Conservation (phyloP, 805 yeast genomes). For the Lipomyces japonicus region DNA sequence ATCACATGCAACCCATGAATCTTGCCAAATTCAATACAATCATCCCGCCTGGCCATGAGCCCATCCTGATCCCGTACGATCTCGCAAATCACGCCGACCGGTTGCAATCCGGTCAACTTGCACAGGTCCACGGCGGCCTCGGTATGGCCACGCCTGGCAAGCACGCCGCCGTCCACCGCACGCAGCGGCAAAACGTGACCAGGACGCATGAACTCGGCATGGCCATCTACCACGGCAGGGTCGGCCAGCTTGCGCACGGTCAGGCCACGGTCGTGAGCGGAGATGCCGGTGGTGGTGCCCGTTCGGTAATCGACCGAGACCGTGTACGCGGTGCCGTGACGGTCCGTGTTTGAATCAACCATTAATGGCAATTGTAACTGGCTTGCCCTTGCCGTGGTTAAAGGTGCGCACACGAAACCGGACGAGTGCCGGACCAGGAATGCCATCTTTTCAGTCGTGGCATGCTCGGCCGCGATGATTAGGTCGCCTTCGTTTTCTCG, state of each 20-base stretch:
- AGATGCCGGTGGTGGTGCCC: slow-evolving; percentile 95
- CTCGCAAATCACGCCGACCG: slow-evolving; percentile 92
- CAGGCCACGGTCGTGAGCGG: slow-evolving; percentile 87
- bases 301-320: slow-evolving; percentile 80
- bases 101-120: slow-evolving; percentile 66
- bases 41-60: slow-evolving; percentile 87
- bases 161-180: slow-evolving; percentile 80
- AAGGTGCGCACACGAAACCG: slow-evolving; percentile 92
- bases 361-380: slow-evolving; percentile 73
- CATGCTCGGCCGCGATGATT: slow-evolving; percentile 81
- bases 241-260: slow-evolving; percentile 73
- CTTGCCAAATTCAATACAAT: slow-evolving; percentile 69
- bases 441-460: slow-evolving; percentile 86
- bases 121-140: slow-evolving; percentile 94
- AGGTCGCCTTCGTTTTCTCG: slow-evolving; percentile 98
- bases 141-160: slow-evolving; percentile 87
- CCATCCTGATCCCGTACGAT: slow-evolving; percentile 91
- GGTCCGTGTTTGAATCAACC: slow-evolving; percentile 62
- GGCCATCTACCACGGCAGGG: slow-evolving; percentile 46
- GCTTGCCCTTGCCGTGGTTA: slow-evolving; percentile 75
- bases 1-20: slow-evolving; percentile 63
- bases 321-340: slow-evolving; percentile 97
- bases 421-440: slow-evolving; percentile 69
- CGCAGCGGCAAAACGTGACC: slow-evolving; percentile 93
- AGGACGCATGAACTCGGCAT: slow-evolving; percentile 77